Percentiles rank a stretch among this genome's conserved stretches.
These are phyloP conservation scores for Grifola frondosa DNA, from an alignment of 1,284 basidiomycete species.

Conservation along the genomic window DNA sequence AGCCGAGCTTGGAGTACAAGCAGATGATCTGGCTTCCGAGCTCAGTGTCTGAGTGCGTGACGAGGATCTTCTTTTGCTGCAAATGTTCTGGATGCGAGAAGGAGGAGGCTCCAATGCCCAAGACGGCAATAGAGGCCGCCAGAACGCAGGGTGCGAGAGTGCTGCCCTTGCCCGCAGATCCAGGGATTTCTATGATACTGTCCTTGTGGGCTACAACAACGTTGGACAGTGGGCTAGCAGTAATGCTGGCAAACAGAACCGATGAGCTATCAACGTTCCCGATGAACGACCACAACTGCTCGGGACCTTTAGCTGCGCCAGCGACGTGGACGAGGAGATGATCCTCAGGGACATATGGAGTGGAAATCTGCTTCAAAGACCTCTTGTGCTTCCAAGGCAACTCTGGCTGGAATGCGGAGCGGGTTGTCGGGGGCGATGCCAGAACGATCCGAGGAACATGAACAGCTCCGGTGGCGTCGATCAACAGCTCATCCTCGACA, in stretches of 20 bases:
- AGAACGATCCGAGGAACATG: constrained; percentile 12
- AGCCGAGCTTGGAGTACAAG: constrained; percentile 1
- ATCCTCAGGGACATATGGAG: constrained; percentile 4
- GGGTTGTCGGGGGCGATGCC: background rate
- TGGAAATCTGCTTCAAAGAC: constrained; percentile 1
- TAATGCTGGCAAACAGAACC: constrained; percentile 10
- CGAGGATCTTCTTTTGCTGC: constrained; percentile 2
- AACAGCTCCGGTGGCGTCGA: constrained; percentile 7
- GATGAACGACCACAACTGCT: constrained; percentile 10
- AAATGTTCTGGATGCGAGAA: constrained; percentile 15
- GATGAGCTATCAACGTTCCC: constrained; percentile 5
- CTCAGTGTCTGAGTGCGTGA: constrained; percentile 7
- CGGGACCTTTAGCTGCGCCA: constrained; percentile 2
- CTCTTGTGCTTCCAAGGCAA: constrained; percentile 13
- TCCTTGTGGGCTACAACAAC: constrained; percentile 8
- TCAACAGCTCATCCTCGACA: constrained; percentile 10
- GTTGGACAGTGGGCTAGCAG: constrained; percentile 8
- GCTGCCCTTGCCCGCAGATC: background rate
- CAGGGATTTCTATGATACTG: background rate
- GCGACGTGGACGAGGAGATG: constrained; percentile 11
- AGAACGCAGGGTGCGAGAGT: background rate
- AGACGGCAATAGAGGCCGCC: constrained; percentile 3
- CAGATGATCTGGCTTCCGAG: constrained; percentile 7
- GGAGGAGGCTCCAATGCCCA: constrained; percentile 6
- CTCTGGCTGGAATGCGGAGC: background rate